Evolutionary conservation across 2,329 filamentous ascomycete genomes (phyloP).

Genomic region (Fusarium keratoplasticum): DNA sequence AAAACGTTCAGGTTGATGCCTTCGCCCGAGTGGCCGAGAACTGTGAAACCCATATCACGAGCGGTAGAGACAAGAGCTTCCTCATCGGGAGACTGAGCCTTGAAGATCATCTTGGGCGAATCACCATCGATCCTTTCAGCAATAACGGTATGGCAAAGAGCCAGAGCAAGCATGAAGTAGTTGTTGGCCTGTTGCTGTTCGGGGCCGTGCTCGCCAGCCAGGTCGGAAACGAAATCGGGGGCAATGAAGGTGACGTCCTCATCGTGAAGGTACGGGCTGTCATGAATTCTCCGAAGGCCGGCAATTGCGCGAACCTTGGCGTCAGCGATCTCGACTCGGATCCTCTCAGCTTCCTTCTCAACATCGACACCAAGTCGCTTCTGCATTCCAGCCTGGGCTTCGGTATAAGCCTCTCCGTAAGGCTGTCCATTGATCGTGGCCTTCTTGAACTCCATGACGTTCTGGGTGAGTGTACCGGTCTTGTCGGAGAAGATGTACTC

Average conservation of each 20-base stretch:
- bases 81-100: conserved; percentile 96
- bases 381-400: conserved; percentile 96
- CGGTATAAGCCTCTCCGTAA: conserved; percentile 97
- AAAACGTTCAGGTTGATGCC: conserved; percentile 88
- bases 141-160: conserved; percentile 97
- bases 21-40: conserved; percentile 82
- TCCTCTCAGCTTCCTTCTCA: conserved; percentile 80
- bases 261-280: conserved; percentile 92
- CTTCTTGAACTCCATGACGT: conserved; percentile 99
- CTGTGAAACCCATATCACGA: conserved; percentile 93
- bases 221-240: conserved; percentile 86
- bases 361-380: conserved; percentile 89
- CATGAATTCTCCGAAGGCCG: conserved; percentile 79
- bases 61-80: conserved; percentile 94
- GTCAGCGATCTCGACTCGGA: conserved; percentile 80
- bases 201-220: conserved; percentile 79
- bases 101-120: conserved; percentile 91
- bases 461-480: conserved; percentile 95
- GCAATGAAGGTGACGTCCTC: conserved; percentile 93
- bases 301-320: conserved; percentile 80
- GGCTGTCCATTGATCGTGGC: conserved; percentile 95
- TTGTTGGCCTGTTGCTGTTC: conserved; percentile 84
- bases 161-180: conserved; percentile 93
- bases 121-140: conserved; percentile 92
- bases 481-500: conserved; percentile 99